A percentile compares a stretch with the other conserved stretches of the same genome.
phyloP scores from a whole-genome alignment of 1,284 basidiomycete genomes.

The Puccinia coronata region DNA sequence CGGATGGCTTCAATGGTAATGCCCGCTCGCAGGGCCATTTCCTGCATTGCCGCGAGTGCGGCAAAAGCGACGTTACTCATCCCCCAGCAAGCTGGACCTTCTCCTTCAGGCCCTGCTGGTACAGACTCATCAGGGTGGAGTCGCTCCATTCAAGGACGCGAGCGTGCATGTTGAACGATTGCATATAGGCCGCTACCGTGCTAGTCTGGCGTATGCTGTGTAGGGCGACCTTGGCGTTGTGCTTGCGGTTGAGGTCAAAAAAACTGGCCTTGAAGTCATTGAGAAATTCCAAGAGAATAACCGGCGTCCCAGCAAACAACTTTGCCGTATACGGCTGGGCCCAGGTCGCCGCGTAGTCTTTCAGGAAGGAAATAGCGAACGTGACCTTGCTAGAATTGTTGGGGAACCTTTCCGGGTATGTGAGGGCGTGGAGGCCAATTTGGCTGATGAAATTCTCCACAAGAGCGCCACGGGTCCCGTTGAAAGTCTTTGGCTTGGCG shows the following conservation, averaged over 20 bases:
- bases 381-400: neutral
- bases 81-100: neutral
- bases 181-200: neutral
- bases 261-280: neutral
- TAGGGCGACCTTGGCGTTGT: neutral
- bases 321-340: neutral
- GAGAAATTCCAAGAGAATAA: neutral
- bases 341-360: neutral
- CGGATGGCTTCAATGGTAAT: no score
- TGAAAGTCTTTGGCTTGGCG: neutral
- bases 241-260: neutral
- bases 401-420: neutral
- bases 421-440: neutral
- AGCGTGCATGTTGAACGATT: neutral
- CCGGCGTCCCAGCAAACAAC: neutral
- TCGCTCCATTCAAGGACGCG: neutral
- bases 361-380: neutral
- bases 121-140: neutral
- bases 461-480: neutral
- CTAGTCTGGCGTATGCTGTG: neutral
- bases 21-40: no score
- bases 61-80: neutral
- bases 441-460: neutral
- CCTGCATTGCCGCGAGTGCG: neutral
- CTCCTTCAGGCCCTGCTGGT: neutral